Evolutionary conservation across 306 rosid species (phyloP).

Genomic region (Pterocarpus macrocarpus): DNA sequence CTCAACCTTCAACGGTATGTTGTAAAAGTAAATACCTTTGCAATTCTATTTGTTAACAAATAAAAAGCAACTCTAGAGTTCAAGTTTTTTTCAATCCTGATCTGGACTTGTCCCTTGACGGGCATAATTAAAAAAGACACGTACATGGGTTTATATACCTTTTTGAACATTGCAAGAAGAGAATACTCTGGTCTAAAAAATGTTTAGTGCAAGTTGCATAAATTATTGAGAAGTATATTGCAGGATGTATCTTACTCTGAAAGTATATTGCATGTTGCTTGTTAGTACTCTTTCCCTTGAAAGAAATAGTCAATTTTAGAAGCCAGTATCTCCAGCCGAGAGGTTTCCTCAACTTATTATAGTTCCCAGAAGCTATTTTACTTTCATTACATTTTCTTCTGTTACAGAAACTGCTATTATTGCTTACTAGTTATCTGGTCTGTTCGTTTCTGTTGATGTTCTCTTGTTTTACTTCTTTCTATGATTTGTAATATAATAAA

Average conservation of each 20-base stretch:
- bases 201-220: neutral
- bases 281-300: conserved; percentile 1
- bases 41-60: conserved; percentile 27
- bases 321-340: conserved; percentile 14
- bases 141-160: conserved; percentile 2
- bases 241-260: neutral
- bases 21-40: conserved; percentile 46
- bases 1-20: conserved; percentile 53
- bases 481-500: conserved; percentile 8
- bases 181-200: neutral
- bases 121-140: conserved; percentile 19
- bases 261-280: neutral
- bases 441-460: conserved; percentile 25
- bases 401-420: conserved; percentile 20
- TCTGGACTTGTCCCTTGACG: neutral
- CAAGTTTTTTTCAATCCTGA: neutral
- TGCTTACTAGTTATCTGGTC: conserved; percentile 5
- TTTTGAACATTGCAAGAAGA: conserved; percentile 9
- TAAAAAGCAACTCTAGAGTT: neutral
- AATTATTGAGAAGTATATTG: neutral
- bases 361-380: conserved; percentile 34
- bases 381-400: conserved; percentile 23
- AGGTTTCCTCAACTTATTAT: conserved; percentile 19
- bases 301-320: conserved; percentile 27
- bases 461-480: conserved; percentile 29